A percentile compares a stretch with the other conserved stretches of the same genome.
Evolutionary conservation across 371 early-diverging fungal genomes (phyloP).

Genomic region (Mucor lusitanicus): DNA sequence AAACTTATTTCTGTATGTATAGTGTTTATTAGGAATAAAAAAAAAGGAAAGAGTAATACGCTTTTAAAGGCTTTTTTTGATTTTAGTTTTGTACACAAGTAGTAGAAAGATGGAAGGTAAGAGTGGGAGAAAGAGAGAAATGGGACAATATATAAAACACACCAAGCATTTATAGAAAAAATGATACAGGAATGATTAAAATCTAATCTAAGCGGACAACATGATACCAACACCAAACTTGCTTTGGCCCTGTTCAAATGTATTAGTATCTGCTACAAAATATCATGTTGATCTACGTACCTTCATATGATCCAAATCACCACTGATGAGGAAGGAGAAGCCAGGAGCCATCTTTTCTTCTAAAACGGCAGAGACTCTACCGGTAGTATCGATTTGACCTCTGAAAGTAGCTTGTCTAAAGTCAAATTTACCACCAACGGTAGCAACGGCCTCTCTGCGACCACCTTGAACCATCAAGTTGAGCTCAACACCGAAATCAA

Average conservation of each 20-base stretch:
- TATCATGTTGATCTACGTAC: slow-evolving; percentile 24
- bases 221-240: slow-evolving; percentile 81
- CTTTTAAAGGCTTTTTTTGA: slow-evolving; percentile 3
- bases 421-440: slow-evolving; percentile 95
- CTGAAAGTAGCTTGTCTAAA: slow-evolving; percentile 91
- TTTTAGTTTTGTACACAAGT: slow-evolving; percentile 11
- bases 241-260: slow-evolving; percentile 62
- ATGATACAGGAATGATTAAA: not conserved
- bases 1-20: not conserved
- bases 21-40: not conserved
- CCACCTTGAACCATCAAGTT: slow-evolving; percentile 79
- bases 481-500: slow-evolving; percentile 92
- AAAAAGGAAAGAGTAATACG: not conserved
- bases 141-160: not conserved
- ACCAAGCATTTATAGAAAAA: slow-evolving; percentile 4
- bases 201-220: slow-evolving; percentile 67
- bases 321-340: slow-evolving; percentile 87
- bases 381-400: slow-evolving; percentile 88
- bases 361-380: slow-evolving; percentile 83
- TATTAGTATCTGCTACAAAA: not conserved
- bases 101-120: not conserved
- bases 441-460: slow-evolving; percentile 89
- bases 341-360: slow-evolving; percentile 97
- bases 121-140: not conserved
- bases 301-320: slow-evolving; percentile 96